Percentiles rank a stretch among this genome's conserved stretches.
These are phyloP conservation scores for Entonaema liquescens DNA, from an alignment of 495 filamentous ascomycete genomes.

Conservation along the genomic window DNA sequence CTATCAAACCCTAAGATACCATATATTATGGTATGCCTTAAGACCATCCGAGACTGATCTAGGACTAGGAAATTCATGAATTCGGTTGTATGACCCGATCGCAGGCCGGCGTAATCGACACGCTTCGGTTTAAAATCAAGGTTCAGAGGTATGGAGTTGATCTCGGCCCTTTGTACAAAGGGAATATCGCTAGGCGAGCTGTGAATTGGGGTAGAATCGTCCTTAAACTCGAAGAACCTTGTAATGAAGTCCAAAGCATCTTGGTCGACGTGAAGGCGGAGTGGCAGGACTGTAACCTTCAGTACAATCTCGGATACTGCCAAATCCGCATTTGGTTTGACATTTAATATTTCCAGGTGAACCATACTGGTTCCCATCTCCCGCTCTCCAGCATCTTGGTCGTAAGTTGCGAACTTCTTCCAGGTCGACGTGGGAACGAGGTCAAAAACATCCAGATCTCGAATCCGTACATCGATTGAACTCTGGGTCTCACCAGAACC, in stretches of 20 bases:
- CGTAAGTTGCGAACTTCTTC: slow-evolving; percentile 97
- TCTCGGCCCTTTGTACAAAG: slow-evolving; percentile 89
- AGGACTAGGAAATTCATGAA: slow-evolving; percentile 99
- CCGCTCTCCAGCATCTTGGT: slow-evolving; percentile 83
- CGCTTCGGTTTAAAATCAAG: slow-evolving; percentile 98
- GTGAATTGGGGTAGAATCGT: slow-evolving; percentile 67
- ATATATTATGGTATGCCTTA: slow-evolving; percentile 90
- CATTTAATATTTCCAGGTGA: slow-evolving; percentile 86
- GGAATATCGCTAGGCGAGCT: slow-evolving; percentile 73
- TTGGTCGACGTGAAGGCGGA: slow-evolving; percentile 95
- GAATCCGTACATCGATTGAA: slow-evolving; percentile 82
- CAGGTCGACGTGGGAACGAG: slow-evolving; percentile 95
- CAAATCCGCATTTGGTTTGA: slow-evolving; percentile 81
- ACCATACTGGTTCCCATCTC: slow-evolving; percentile 89
- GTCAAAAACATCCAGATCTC: slow-evolving; percentile 90
- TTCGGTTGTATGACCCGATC: slow-evolving; percentile 97
- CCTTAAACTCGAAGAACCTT: slow-evolving; percentile 96
- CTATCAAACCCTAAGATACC: slow-evolving; percentile 90
- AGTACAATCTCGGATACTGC: slow-evolving; percentile 91
- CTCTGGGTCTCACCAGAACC: slow-evolving; percentile 81
- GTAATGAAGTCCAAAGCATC: slow-evolving; percentile 98
- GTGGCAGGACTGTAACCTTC: slow-evolving; percentile 82
- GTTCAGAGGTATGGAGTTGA: slow-evolving; percentile 81
- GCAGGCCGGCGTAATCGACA: slow-evolving; percentile 90
- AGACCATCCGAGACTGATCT: slow-evolving; percentile 84